Percentiles rank a stretch among this genome's conserved stretches.
Evolutionary conservation across 192 early-diverging fungal species (phyloP).

Genomic region (Irineochytrium annulatum): DNA sequence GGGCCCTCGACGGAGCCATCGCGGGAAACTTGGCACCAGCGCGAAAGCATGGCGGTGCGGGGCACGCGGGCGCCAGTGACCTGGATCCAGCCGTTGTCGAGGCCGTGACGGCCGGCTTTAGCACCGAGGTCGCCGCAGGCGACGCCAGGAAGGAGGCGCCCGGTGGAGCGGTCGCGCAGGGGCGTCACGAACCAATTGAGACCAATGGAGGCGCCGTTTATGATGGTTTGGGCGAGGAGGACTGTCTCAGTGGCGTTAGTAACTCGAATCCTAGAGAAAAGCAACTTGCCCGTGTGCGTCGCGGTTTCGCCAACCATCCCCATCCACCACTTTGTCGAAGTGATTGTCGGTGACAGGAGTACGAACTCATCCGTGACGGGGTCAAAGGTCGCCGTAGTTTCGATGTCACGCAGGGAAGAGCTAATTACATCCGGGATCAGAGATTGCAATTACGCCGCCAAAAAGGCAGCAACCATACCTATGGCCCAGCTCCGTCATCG

Average conservation of each 20-base stretch:
- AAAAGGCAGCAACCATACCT: constrained; percentile 21
- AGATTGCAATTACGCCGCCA: too few species aligned
- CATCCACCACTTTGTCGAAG: constrained; percentile 66
- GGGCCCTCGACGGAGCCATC: constrained; percentile 54
- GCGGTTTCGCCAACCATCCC: constrained; percentile 63
- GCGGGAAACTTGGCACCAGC: constrained; percentile 49
- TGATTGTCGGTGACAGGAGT: constrained; percentile 56
- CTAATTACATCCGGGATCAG: not conserved
- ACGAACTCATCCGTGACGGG: constrained; percentile 52
- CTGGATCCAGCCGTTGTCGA: constrained; percentile 71
- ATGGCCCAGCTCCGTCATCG: constrained; percentile 66
- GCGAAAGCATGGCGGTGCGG: constrained; percentile 53
- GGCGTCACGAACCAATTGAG: constrained; percentile 67
- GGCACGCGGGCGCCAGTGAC: constrained; percentile 52
- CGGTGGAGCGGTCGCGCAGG: constrained; percentile 49
- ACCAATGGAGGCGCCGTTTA: constrained; percentile 53
- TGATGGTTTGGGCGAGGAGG: constrained; percentile 54
- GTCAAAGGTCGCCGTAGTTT: constrained; percentile 66
- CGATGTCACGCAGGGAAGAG: constrained; percentile 55
- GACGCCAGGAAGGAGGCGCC: constrained; percentile 47
- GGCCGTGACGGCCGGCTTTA: constrained; percentile 55
- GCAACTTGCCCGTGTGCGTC: constrained; percentile 46
- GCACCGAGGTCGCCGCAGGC: constrained; percentile 56
- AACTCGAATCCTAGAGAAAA: not conserved
- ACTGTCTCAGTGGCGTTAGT: constrained; percentile 25